Percentiles rank a stretch among this genome's conserved stretches.
Conservation (phyloP, 2,329 filamentous ascomycete species). For the Didymella keratinophila region DNA sequence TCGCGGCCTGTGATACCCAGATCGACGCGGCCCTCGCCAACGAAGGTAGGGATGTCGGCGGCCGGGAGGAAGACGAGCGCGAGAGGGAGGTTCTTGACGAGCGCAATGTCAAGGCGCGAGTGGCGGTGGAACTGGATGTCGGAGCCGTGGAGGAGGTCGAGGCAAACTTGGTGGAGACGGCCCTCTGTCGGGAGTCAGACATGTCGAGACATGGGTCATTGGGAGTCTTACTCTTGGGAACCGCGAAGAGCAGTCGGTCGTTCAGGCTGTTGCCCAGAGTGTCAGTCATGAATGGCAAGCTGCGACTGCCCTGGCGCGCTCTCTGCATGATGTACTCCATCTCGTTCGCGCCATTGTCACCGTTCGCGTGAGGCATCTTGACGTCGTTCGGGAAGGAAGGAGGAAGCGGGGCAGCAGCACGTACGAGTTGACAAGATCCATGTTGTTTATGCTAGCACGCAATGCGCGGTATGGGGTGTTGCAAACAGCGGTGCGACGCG, state of each 20-base stretch:
- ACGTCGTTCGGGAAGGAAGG: slow-evolving; percentile 10
- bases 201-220: background rate
- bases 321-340: slow-evolving; percentile 31
- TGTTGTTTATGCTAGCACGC: slow-evolving; percentile 40
- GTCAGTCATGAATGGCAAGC: slow-evolving; percentile 52
- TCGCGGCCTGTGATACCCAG: slow-evolving; percentile 94
- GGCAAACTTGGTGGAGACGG: slow-evolving; percentile 83
- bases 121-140: slow-evolving; percentile 97
- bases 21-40: slow-evolving; percentile 92
- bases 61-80: slow-evolving; percentile 97
- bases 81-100: slow-evolving; percentile 95
- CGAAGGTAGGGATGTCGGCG: slow-evolving; percentile 96
- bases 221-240: slow-evolving; percentile 85
- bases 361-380: slow-evolving; percentile 35
- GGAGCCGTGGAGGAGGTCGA: slow-evolving; percentile 90
- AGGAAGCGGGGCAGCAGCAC: slow-evolving; percentile 29
- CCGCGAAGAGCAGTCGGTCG: slow-evolving; percentile 91
- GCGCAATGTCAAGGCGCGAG: slow-evolving; percentile 93
- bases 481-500: slow-evolving; percentile 27
- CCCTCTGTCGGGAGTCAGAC: slow-evolving; percentile 70
- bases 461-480: slow-evolving; percentile 33
- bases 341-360: slow-evolving; percentile 31
- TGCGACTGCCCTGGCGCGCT: slow-evolving; percentile 43
- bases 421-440: slow-evolving; percentile 55
- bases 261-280: slow-evolving; percentile 71